Evolutionary conservation across 2,329 filamentous ascomycete species (phyloP), one percentile per base, ranked within the genome.

Genomic region (Pezicula rhizophila): DNA sequence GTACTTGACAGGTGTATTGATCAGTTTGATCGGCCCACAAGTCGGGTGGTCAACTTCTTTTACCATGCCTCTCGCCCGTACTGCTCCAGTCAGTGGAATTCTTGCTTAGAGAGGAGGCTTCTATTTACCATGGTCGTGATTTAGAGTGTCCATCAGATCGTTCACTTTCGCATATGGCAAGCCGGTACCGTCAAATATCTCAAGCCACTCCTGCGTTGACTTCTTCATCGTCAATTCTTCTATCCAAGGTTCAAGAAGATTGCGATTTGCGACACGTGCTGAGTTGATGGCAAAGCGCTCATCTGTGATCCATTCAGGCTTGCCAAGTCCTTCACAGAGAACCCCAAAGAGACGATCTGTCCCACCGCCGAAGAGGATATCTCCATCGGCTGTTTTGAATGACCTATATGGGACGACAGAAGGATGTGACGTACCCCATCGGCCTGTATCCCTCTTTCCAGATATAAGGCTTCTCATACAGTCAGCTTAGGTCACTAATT

Each of bases 141-240:
- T 82, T 45, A 97, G 70, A 0, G 92, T 88, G 17, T 77, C 79
- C 66, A 92, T 85, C 10, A 97, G 82, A 62, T 96, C 91, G 62
- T 96, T 97, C 59, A 97, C 86, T 2, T 91, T 89, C 0, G 91
- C 87, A 63, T 92, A 96, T 0, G 92, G 92, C 85, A 97, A 84
- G 5, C 92, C 91, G 50, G 79, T 86, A n/a, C 88, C 89, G 60
- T 95, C 89, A 35, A 96, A 82, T 1, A 90, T 72, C 2, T 84
- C 78, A 5, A 96, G 74, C 90, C 92, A 96, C 64, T 96, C 83
- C 54, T 83, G 72, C 0, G 91, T 96, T 4, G 87, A 93, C 70
- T 83, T 89, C 51, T 81, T 79, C 46, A 69, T 72, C 1, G 88
- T 92, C 42, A 87, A 74, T 2, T 72, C 72, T 62, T 95, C 89